A percentile compares a stretch with the other conserved stretches of the same genome.
phyloP scores from a whole-genome alignment of 2,329 filamentous ascomycete genomes.

The Aspergillus neoniger region DNA sequence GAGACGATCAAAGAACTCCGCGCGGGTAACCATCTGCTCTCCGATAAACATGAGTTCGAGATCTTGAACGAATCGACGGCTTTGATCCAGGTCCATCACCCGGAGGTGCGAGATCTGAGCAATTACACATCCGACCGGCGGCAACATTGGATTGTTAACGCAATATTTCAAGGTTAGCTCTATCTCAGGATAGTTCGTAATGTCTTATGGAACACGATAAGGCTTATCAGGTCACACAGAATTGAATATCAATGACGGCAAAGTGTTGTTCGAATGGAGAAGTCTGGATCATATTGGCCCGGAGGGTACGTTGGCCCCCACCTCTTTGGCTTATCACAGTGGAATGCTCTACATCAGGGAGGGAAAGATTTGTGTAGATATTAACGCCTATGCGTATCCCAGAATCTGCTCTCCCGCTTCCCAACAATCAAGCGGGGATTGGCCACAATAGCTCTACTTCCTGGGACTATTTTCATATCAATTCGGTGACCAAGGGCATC shows the following conservation, averaged over 20 bases:
- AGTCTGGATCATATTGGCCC: slow-evolving; percentile 6
- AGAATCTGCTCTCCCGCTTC: slow-evolving; percentile 2
- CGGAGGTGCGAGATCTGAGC: background rate
- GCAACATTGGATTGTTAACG: slow-evolving; percentile 2
- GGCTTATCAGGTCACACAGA: background rate
- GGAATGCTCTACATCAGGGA: no score
- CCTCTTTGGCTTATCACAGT: background rate
- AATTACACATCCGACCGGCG: background rate
- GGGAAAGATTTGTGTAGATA: no score
- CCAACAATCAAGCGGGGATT: slow-evolving; percentile 19
- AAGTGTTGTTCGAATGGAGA: slow-evolving; percentile 11
- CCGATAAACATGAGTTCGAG: background rate
- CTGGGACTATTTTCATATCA: slow-evolving; percentile 38
- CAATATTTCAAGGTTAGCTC: background rate
- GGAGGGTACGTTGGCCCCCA: background rate
- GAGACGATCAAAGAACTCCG: slow-evolving; percentile 53
- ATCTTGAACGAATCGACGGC: background rate
- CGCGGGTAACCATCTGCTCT: slow-evolving; percentile 27
- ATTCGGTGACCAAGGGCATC: slow-evolving; percentile 19
- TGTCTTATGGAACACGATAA: no score
- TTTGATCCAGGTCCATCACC: background rate
- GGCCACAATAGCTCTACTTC: slow-evolving; percentile 10
- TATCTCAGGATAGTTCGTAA: background rate
- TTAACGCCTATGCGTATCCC: slow-evolving; percentile 20
- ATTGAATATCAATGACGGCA: slow-evolving; percentile 3